Base-by-base conservation (phyloP, 1,284 basidiomycete genomes). In the Tilletiaria anomala region DNA sequence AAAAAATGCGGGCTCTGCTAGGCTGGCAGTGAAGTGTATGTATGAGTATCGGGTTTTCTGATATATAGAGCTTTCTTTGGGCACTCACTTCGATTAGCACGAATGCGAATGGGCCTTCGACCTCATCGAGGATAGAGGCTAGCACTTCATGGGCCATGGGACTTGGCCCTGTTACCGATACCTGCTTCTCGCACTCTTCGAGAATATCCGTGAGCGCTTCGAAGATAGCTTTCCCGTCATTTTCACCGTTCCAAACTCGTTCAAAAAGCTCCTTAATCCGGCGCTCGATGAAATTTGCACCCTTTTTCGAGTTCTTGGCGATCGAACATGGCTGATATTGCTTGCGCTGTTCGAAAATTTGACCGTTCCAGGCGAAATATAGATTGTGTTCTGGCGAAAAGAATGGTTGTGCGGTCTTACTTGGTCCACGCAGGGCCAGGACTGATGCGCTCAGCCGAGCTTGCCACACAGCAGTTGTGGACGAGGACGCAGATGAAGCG, bases 1-100 rank as follows among this genome's bases (percentile, higher is more conserved):
- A 89, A 67, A 78, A 81, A 3, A 94, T 53, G 24, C 69, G 73
- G 5, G 48, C 40, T 3, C 51, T 55, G 0, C 47, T 31, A 32
- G 68, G 68, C 78, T 83, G 22, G 40, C 21, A 39, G 37, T 45
- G n/a, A 47, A 44, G 42, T 15, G 39, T 35, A 21, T 19, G 29
- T n/a, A 35, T 34, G 37, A 31, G 38, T 45, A 29, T 26, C 10
- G 17, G 21, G 37, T 35, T 19, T 21, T 44, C 50, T 40, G 35
- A 6, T 11, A 5, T n/a, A 20, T 19, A 39, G 11, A 29, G 22
- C 6, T 29, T 15, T 19, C 2, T 22, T 22, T 19, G 3, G 26
- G 15, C 1, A 43, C 53, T 37, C 36, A 50, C 45, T 31, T 65
- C 62, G 15, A 62, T 19, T 10, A 65, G 45, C 1, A 56, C 50